These are phyloP conservation scores for Brassica napus DNA, from an alignment of 345 rosid genomes.

Conservation along the genomic window DNA sequence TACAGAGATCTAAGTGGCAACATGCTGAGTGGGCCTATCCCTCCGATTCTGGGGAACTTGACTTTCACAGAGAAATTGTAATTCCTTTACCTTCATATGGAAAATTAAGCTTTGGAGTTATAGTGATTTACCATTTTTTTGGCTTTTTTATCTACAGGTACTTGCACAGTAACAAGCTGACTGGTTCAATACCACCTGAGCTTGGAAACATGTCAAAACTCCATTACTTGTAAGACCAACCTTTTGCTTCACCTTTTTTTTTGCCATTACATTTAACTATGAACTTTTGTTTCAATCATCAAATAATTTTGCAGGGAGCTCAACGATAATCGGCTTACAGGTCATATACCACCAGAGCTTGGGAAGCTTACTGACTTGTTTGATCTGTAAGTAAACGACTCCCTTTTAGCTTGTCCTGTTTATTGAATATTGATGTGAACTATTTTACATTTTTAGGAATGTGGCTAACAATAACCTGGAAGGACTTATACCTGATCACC, in stretches of 20 bases:
- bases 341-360: slow-evolving; percentile 81
- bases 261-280: background rate
- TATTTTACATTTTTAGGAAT: slow-evolving; percentile 51
- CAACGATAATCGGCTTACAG: slow-evolving; percentile 75
- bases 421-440: slow-evolving; percentile 7
- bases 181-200: slow-evolving; percentile 86
- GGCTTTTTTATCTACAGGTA: slow-evolving; percentile 51
- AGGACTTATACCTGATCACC: slow-evolving; percentile 84
- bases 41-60: slow-evolving; percentile 87
- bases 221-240: slow-evolving; percentile 70
- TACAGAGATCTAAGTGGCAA: slow-evolving; percentile 89
- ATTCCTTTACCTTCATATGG: background rate
- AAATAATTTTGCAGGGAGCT: slow-evolving; percentile 69
- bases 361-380: slow-evolving; percentile 94
- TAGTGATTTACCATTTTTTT: slow-evolving; percentile 3
- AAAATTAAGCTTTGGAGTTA: background rate
- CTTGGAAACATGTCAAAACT: slow-evolving; percentile 97
- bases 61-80: slow-evolving; percentile 93
- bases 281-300: background rate
- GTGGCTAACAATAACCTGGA: slow-evolving; percentile 78
- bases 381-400: slow-evolving; percentile 71
- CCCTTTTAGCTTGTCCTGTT: background rate
- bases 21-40: slow-evolving; percentile 79
- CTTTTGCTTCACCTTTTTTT: background rate
- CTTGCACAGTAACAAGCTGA: slow-evolving; percentile 76